Evolutionary conservation across 73 alveolate species (phyloP).

Genomic region (Paramecium bursaria): DNA sequence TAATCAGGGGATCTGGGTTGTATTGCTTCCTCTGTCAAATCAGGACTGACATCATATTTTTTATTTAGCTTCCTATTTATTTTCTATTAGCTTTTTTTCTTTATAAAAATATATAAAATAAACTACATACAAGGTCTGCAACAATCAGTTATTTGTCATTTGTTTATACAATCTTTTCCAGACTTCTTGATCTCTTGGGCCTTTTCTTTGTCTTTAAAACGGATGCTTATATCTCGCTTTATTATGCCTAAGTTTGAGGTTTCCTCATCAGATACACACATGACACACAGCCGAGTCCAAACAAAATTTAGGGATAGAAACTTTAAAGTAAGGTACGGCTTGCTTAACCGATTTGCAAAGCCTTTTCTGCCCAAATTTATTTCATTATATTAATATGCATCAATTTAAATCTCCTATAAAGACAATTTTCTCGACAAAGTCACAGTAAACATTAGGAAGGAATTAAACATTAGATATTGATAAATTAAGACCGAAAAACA

Average conservation of each 20-base stretch:
- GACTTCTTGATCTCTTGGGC: not conserved
- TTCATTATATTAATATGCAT: too few relatives aligned
- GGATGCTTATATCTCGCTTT: not conserved
- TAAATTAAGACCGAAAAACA: slow-evolving; percentile 32
- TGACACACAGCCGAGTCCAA: slow-evolving; percentile 31
- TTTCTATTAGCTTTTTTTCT: slow-evolving; percentile 49
- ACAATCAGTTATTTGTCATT: not conserved
- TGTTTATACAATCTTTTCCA: not conserved
- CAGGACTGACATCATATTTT: slow-evolving; percentile 34
- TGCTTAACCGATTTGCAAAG: too few relatives aligned
- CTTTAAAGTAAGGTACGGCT: too few relatives aligned
- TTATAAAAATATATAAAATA: not conserved
- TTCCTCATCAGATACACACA: slow-evolving; percentile 8
- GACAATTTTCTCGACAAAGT: too few relatives aligned
- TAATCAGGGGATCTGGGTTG: slow-evolving; percentile 61
- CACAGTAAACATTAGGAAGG: too few relatives aligned
- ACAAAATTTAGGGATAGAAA: slow-evolving; percentile 36
- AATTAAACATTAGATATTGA: too few relatives aligned
- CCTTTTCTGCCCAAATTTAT: too few relatives aligned
- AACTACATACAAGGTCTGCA: slow-evolving; percentile 4
- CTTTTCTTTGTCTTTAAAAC: not conserved
- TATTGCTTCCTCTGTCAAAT: slow-evolving; percentile 9
- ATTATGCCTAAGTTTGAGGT: not conserved
- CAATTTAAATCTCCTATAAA: too few relatives aligned
- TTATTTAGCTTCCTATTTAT: slow-evolving; percentile 16